phyloP scores from a whole-genome alignment of 2,329 filamentous ascomycete genomes.

The Fusarium sp. region DNA sequence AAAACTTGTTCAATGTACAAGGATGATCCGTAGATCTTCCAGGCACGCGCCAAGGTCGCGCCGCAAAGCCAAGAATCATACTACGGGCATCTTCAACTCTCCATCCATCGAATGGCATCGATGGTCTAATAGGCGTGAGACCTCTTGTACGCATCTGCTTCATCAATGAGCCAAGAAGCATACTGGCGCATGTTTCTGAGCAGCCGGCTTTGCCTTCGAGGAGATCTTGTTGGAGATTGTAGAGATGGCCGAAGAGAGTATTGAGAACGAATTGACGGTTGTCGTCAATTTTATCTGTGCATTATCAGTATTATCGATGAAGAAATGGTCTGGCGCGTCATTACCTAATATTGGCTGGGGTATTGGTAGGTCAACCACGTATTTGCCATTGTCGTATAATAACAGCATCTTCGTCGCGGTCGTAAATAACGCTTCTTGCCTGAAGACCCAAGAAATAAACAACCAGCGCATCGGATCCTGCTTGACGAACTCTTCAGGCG shows the following conservation, averaged over 20 bases:
- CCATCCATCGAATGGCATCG: constrained; percentile 12
- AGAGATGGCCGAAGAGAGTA: constrained; percentile 12
- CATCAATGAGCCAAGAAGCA: constrained; percentile 17
- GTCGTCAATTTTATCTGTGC: constrained; percentile 4
- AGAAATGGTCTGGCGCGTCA: fast-evolving
- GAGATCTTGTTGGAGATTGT: constrained; percentile 15
- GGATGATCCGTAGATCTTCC: constrained; percentile 19
- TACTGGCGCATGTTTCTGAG: constrained; percentile 14
- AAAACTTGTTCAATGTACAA: background rate
- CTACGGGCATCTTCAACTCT: constrained; percentile 17
- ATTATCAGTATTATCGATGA: too few species aligned
- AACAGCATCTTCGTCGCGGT: constrained; percentile 1
- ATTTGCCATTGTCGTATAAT: constrained; percentile 1
- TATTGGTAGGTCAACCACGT: constrained; percentile 10
- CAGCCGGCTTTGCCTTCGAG: constrained; percentile 12
- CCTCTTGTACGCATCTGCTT: constrained; percentile 9
- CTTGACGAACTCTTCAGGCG: background rate
- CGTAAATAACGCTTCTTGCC: background rate
- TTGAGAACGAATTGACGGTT: constrained; percentile 11
- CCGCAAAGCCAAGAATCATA: constrained; percentile 1
- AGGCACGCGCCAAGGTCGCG: constrained; percentile 14
- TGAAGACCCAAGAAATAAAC: constrained; percentile 21
- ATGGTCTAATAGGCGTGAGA: background rate
- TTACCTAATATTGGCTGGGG: constrained; percentile 22
- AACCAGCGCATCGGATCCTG: constrained; percentile 10